Evolutionary conservation across 2,329 filamentous ascomycete genomes (phyloP).

Genomic region (Amauroascus verrucosus): DNA sequence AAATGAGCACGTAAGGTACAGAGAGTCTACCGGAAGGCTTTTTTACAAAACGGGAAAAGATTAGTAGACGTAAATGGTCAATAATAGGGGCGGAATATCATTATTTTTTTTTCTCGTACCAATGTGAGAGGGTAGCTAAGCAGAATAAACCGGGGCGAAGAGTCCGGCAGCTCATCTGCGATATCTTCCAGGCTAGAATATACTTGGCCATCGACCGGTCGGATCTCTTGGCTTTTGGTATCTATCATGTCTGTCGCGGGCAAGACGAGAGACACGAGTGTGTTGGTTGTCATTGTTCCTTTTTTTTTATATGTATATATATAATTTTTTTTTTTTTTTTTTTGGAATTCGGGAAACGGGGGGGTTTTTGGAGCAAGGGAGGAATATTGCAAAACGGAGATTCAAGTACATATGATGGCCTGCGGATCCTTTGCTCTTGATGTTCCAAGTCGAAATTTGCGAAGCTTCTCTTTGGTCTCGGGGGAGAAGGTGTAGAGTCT

Average conservation of each 20-base stretch:
- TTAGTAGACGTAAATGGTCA: background rate
- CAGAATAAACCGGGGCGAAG: conserved; percentile 79
- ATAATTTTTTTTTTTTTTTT: too few relatives aligned
- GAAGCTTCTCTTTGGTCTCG: conserved; percentile 78
- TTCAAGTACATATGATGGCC: conserved; percentile 76
- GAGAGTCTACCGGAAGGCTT: conserved; percentile 72
- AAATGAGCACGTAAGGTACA: conserved; percentile 88
- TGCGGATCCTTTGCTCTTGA: conserved; percentile 78
- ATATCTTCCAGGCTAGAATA: conserved; percentile 75
- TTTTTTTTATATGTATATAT: too few relatives aligned
- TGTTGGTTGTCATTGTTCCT: background rate
- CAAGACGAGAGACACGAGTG: background rate
- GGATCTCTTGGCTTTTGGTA: conserved; percentile 80
- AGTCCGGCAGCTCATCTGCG: conserved; percentile 81
- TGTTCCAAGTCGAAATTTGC: conserved; percentile 88
- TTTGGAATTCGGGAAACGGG: too few relatives aligned
- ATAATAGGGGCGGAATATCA: too few relatives aligned
- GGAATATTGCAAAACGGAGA: background rate
- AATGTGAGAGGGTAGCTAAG: conserved; percentile 83
- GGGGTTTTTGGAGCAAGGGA: background rate
- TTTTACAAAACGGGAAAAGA: background rate
- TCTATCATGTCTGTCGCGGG: conserved; percentile 69
- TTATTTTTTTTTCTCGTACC: conserved; percentile 49
- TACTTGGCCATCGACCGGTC: conserved; percentile 65
- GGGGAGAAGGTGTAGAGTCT: conserved; percentile 86